A percentile compares a stretch with the other conserved stretches of the same genome.
Conservation (phyloP, 305 asterid genomes). For the Fraxinus baroniana region DNA sequence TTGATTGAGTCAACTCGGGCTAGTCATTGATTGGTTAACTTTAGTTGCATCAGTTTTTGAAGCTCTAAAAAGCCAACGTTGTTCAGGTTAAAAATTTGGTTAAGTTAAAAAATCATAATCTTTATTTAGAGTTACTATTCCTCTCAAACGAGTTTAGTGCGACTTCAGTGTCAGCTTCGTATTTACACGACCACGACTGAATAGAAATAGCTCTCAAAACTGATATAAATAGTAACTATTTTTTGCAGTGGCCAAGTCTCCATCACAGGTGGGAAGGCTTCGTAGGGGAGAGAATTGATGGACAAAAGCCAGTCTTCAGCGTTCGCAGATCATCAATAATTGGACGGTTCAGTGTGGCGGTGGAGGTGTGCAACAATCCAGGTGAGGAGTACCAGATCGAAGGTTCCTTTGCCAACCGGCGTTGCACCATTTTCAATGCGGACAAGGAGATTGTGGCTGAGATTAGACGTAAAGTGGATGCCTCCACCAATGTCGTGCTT, state of each 20-base stretch:
- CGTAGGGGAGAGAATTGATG: conserved; percentile 52
- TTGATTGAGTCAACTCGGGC: background rate
- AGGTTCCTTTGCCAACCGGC: conserved; percentile 58
- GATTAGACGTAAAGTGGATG: no score
- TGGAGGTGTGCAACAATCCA: conserved; percentile 43
- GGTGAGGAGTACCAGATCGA: conserved; percentile 62
- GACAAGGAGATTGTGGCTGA: conserved; percentile 35
- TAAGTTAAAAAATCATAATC: no score
- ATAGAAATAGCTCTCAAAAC: background rate
- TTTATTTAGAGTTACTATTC: background rate
- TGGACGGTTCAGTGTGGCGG: conserved; percentile 54
- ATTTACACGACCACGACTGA: background rate
- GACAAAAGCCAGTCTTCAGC: conserved; percentile 55
- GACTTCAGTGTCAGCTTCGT: background rate
- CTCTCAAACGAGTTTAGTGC: background rate
- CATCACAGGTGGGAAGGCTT: conserved; percentile 80
- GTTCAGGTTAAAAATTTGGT: background rate
- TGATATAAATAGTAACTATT: background rate
- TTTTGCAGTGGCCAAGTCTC: conserved; percentile 60
- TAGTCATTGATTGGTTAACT: background rate
- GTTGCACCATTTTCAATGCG: conserved; percentile 40
- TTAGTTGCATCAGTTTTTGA: background rate
- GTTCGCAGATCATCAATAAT: conserved; percentile 60
- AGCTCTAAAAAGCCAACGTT: background rate
- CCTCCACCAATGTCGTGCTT: no score